phyloP scores from a whole-genome alignment of 2,329 filamentous ascomycete species.

The Atkinsonella texensis region DNA sequence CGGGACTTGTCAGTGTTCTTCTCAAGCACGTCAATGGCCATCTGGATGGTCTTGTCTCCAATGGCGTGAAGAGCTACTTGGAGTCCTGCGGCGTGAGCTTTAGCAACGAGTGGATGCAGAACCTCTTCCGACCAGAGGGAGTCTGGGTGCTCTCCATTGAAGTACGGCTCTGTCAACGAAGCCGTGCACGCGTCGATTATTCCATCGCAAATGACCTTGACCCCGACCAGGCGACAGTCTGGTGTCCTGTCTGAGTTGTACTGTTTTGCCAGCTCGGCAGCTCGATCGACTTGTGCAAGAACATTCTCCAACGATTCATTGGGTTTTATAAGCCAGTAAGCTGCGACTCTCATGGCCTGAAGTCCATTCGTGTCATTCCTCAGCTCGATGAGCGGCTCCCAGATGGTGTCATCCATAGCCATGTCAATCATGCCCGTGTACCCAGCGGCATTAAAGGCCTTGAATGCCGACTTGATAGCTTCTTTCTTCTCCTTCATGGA shows the following conservation, averaged over 20 bases:
- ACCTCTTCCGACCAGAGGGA: slow-evolving; percentile 43
- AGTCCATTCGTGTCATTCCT: slow-evolving; percentile 20
- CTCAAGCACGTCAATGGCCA: slow-evolving; percentile 44
- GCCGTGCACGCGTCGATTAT: slow-evolving; percentile 55
- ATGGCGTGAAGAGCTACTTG: slow-evolving; percentile 56
- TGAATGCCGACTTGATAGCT: slow-evolving; percentile 34
- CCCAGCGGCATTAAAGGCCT: slow-evolving; percentile 37
- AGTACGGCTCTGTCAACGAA: slow-evolving; percentile 46
- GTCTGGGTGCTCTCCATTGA: slow-evolving; percentile 32
- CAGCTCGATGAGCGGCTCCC: slow-evolving; percentile 37
- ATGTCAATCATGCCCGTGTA: slow-evolving; percentile 47
- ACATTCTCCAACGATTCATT: slow-evolving; percentile 26
- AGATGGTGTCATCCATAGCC: slow-evolving; percentile 48
- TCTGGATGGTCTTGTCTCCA: slow-evolving; percentile 45
- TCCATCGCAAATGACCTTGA: slow-evolving; percentile 55
- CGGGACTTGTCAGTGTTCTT: slow-evolving; percentile 28
- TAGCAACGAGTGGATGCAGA: slow-evolving; percentile 39
- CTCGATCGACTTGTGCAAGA: slow-evolving; percentile 35
- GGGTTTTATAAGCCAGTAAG: slow-evolving; percentile 46
- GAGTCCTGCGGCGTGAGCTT: slow-evolving; percentile 40
- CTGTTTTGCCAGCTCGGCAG: slow-evolving; percentile 29
- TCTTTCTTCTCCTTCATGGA: slow-evolving; percentile 35
- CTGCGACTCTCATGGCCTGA: slow-evolving; percentile 32
- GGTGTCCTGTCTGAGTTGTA: slow-evolving; percentile 24
- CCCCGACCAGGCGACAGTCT: slow-evolving; percentile 40